phyloP scores from a whole-genome alignment of 2,329 filamentous ascomycete genomes.

The Alternaria gaisen region DNA sequence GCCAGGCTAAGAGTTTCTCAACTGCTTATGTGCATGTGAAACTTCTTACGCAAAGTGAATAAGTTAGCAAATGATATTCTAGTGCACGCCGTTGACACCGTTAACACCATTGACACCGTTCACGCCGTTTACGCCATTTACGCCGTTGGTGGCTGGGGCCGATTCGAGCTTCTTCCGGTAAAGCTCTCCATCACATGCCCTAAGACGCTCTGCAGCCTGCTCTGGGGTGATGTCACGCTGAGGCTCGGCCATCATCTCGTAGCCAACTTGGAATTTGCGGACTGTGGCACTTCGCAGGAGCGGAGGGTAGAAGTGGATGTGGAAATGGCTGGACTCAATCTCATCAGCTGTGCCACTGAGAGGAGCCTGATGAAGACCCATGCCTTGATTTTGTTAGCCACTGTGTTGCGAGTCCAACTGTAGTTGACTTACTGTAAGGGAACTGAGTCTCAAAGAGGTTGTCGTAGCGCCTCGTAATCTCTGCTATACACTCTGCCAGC shows the following conservation, averaged over 20 bases:
- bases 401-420: neutral
- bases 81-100: conserved; percentile 17
- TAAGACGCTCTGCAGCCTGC: conserved; percentile 83
- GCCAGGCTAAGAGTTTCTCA: neutral
- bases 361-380: conserved; percentile 95
- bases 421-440: conserved; percentile 77
- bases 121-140: conserved; percentile 30
- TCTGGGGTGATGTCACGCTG: conserved; percentile 98
- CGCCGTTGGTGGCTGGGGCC: conserved; percentile 23
- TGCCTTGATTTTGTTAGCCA: conserved; percentile 62
- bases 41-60: neutral
- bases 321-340: conserved; percentile 86
- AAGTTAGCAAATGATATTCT: neutral
- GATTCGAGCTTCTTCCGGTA: conserved; percentile 71
- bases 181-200: conserved; percentile 79
- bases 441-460: conserved; percentile 97
- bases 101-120: conserved; percentile 23
- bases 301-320: conserved; percentile 98
- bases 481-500: conserved; percentile 84
- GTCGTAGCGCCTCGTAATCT: conserved; percentile 91
- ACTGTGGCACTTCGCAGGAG: conserved; percentile 91
- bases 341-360: conserved; percentile 83
- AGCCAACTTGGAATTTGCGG: conserved; percentile 94
- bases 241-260: conserved; percentile 96
- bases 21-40: conserved; percentile 3